Evolutionary conservation across 306 rosid genomes (phyloP).

Genomic region (Coriaria nepalensis): DNA sequence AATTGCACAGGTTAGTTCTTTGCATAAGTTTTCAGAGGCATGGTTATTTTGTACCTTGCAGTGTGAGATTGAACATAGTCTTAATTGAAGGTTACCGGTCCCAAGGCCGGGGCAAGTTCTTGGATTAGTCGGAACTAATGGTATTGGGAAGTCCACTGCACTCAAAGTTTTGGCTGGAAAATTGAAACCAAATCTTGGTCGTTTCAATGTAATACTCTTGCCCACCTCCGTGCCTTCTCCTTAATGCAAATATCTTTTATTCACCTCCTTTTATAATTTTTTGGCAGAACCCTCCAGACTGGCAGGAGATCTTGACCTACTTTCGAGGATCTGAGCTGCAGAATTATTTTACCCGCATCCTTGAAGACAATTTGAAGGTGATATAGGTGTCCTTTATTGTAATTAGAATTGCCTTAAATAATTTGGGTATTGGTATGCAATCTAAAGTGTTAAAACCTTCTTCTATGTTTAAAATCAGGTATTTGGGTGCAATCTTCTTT

Average conservation of each 20-base stretch:
- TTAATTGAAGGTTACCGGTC: slow-evolving; percentile 63
- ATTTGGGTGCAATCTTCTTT: no score
- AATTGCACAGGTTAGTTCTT: slow-evolving; percentile 64
- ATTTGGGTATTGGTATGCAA: no score
- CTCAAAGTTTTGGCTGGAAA: slow-evolving; percentile 94
- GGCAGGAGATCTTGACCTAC: slow-evolving; percentile 92
- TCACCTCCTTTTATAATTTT: neutral
- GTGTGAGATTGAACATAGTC: slow-evolving; percentile 12
- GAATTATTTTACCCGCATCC: slow-evolving; percentile 84
- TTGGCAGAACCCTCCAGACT: slow-evolving; percentile 85
- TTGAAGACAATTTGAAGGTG: slow-evolving; percentile 93
- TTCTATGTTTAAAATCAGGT: no score
- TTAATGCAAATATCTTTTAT: no score
- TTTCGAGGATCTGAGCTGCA: slow-evolving; percentile 96
- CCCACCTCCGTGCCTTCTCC: neutral
- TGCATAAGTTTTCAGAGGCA: slow-evolving; percentile 1
- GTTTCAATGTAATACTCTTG: slow-evolving; percentile 53
- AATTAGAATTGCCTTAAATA: neutral
- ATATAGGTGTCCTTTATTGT: neutral
- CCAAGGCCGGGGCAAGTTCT: slow-evolving; percentile 99
- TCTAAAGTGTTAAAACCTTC: no score
- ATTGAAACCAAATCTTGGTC: slow-evolving; percentile 86
- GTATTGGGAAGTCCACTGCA: slow-evolving; percentile 97
- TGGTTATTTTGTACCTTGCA: neutral
- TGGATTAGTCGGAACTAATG: slow-evolving; percentile 94